Evolutionary conservation across 306 rosid genomes (phyloP).

Genomic region (Vicia sativa): DNA sequence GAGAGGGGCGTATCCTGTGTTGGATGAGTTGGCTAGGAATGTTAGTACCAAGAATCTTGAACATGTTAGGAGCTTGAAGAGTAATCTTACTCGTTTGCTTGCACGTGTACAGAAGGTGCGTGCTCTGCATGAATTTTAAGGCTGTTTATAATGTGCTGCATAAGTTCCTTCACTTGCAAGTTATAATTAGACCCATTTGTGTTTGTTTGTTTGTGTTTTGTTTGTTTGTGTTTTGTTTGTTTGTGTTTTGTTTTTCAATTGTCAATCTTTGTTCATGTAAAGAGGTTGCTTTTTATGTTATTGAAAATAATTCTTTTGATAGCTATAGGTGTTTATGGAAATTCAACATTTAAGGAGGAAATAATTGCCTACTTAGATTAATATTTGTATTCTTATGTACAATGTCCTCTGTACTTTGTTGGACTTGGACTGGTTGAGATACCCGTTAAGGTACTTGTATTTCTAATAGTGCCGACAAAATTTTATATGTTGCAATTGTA

Average conservation of each 20-base stretch:
- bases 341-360: slow-evolving; percentile 10
- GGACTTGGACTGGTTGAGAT: slow-evolving; percentile 2
- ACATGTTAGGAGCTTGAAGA: slow-evolving; percentile 91
- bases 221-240: slow-evolving; percentile 4
- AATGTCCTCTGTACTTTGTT: not conserved
- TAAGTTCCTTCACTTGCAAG: not conserved
- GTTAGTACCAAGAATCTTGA: slow-evolving; percentile 99
- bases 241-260: not conserved
- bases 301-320: slow-evolving; percentile 6
- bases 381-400: slow-evolving; percentile 9
- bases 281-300: not conserved
- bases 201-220: not conserved
- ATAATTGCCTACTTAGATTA: slow-evolving; percentile 6
- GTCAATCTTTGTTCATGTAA: not conserved
- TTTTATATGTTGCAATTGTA: slow-evolving; percentile 2
- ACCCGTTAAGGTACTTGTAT: not conserved
- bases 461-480: not conserved
- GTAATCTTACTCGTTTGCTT: slow-evolving; percentile 90
- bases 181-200: not conserved
- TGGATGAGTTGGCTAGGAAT: slow-evolving; percentile 93
- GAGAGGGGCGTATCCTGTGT: slow-evolving; percentile 85
- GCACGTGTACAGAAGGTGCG: slow-evolving; percentile 94
- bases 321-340: slow-evolving; percentile 11
- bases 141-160: slow-evolving; percentile 19
- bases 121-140: slow-evolving; percentile 7